Evolutionary conservation across 1,284 basidiomycete species (phyloP), one percentile per base, ranked within the genome.

Genomic region (Hymenochaete sp.): DNA sequence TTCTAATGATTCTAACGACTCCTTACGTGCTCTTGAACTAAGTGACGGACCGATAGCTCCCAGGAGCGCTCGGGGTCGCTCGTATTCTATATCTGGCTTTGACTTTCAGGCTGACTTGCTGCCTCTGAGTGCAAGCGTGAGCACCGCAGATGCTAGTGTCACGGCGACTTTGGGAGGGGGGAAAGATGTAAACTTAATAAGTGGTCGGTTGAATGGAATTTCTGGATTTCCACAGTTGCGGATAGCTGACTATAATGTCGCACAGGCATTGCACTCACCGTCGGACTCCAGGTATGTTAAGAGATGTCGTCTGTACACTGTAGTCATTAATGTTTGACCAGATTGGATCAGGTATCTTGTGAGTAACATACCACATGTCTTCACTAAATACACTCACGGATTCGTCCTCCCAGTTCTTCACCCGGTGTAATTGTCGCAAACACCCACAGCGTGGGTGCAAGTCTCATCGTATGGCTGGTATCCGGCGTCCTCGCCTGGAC

Each of bases 321-420:
- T n/a, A n/a, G n/a, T n/a, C n/a, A n/a, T 39, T 51, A 22, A 52
- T 35, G 42, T 36, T 11, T 19, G n/a, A 33, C 36, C 52, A 83
- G 77, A 89, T 93, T 60, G 91, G 91, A 24, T 90, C 86, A 10
- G 92, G 92, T 16, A 95, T 96, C 53, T 96, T 96, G 86, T 88
- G 58, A 55, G 77, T 50, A 22, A 14, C 22, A 26, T 44, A 18
- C 31, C 41, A 31, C 40, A 18, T 37, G 44, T 21, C 27, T 11
- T 18, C 36, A 10, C 10, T 8, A 44, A 29, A n/a, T n/a, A n/a
- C n/a, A n/a, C 3, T 27, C 29, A 25, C 13, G 35, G 28, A 21
- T 3, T 22, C 22, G 10, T 22, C 19, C 10, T 14, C 28, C 4
- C 45, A 89, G 85, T 66, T 91, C 88, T 1, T 90, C 87, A 1